phyloP scores from a whole-genome alignment of 2,329 filamentous ascomycete species.

The Balansia obtecta region DNA sequence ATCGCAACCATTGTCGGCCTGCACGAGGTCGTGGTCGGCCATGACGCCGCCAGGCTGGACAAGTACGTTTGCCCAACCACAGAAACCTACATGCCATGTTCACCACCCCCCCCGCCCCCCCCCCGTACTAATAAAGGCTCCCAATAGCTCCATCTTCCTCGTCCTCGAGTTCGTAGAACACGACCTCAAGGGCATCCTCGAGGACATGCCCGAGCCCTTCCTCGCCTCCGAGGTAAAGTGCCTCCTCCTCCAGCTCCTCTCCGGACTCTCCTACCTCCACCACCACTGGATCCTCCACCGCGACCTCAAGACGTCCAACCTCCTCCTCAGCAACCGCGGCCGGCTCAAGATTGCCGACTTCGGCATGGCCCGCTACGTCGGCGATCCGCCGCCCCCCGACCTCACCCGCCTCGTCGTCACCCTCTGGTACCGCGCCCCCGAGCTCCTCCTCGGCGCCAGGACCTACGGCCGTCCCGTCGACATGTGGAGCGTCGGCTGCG shows the following conservation, averaged over 20 bases:
- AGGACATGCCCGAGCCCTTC: constrained; percentile 91
- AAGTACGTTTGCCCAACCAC: constrained; percentile 26
- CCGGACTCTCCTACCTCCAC: constrained; percentile 77
- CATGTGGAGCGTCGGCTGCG: constrained; percentile 93
- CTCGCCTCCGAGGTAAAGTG: constrained; percentile 87
- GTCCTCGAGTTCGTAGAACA: constrained; percentile 98
- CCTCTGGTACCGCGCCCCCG: constrained; percentile 89
- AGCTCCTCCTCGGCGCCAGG: constrained; percentile 71
- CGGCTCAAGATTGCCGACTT: constrained; percentile 95
- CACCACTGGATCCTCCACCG: constrained; percentile 83
- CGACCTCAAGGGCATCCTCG: constrained; percentile 84
- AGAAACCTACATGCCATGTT: too few relatives aligned
- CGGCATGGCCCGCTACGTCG: constrained; percentile 88
- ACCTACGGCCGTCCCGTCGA: constrained; percentile 70
- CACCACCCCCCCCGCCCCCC: too few relatives aligned
- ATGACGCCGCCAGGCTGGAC: constrained; percentile 39
- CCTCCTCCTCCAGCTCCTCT: constrained; percentile 68
- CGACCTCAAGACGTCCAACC: constrained; percentile 86
- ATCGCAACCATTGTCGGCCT: constrained; percentile 72
- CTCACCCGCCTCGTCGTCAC: constrained; percentile 92
- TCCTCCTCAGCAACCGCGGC: constrained; percentile 90
- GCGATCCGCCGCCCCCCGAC: constrained; percentile 64
- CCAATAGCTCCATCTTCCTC: constrained; percentile 53
- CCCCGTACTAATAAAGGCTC: too few relatives aligned
- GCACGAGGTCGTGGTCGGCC: constrained; percentile 72